These are phyloP conservation scores for Micractinium conductrix DNA, from an alignment of 139 green algal species.

Conservation along the genomic window DNA sequence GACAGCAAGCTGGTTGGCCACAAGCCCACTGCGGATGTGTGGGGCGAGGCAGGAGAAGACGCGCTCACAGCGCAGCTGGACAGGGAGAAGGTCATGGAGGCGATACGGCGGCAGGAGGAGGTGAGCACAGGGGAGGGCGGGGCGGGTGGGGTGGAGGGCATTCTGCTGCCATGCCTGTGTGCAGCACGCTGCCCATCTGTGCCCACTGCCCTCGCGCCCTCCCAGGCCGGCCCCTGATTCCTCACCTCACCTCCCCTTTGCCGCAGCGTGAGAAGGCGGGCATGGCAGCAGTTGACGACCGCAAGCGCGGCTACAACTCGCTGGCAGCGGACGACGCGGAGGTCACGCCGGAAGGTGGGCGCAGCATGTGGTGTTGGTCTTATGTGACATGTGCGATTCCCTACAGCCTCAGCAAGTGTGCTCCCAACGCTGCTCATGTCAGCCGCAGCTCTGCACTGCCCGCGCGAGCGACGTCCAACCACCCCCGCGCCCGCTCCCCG, in stretches of 20 bases:
- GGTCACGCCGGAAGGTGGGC: not conserved
- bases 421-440: no score
- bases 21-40: slow-evolving; percentile 65
- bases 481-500: not conserved
- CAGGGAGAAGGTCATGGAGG: slow-evolving; percentile 73
- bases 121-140: not conserved
- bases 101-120: slow-evolving; percentile 72
- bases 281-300: slow-evolving; percentile 67
- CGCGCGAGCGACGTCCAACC: not conserved
- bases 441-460: not conserved
- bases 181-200: not conserved
- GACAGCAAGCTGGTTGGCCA: slow-evolving; percentile 63
- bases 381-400: no score
- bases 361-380: no score
- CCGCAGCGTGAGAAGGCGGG: slow-evolving; percentile 19
- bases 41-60: slow-evolving; percentile 66
- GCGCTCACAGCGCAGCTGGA: slow-evolving; percentile 73
- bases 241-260: not conserved
- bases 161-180: not conserved
- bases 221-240: not conserved
- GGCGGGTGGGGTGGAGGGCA: no score
- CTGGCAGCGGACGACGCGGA: slow-evolving; percentile 47
- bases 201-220: not conserved
- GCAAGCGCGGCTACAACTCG: slow-evolving; percentile 89
- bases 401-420: no score